Percentiles rank a stretch among this genome's conserved stretches.
phyloP scores from a whole-genome alignment of 2,329 filamentous ascomycete species.

The Fusarium decemcellulare region DNA sequence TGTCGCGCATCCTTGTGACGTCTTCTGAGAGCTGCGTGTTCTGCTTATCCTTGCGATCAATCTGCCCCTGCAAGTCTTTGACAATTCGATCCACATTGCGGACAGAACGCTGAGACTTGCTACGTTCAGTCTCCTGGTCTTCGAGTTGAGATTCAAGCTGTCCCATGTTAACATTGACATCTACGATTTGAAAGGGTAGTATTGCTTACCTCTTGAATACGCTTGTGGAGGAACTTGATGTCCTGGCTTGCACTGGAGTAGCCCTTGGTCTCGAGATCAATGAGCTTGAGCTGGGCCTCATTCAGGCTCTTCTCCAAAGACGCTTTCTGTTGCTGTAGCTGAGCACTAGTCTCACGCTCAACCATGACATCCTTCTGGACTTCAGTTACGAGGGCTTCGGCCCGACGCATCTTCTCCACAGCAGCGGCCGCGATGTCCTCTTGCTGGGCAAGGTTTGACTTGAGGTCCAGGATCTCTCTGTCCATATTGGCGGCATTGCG shows the following conservation, averaged over 20 bases:
- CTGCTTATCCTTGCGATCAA: slow-evolving; percentile 93
- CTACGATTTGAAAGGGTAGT: neutral
- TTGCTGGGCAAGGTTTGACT: slow-evolving; percentile 89
- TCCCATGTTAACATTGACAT: slow-evolving; percentile 35
- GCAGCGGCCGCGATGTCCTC: slow-evolving; percentile 93
- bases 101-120: slow-evolving; percentile 86
- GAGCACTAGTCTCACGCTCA: slow-evolving; percentile 85
- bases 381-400: slow-evolving; percentile 88
- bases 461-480: slow-evolving; percentile 90
- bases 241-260: slow-evolving; percentile 96
- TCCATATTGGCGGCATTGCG: slow-evolving; percentile 92
- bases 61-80: slow-evolving; percentile 91
- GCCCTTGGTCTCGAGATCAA: slow-evolving; percentile 97
- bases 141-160: slow-evolving; percentile 92
- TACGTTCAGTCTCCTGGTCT: slow-evolving; percentile 82
- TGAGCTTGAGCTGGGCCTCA: slow-evolving; percentile 88
- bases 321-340: slow-evolving; percentile 91
- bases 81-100: slow-evolving; percentile 95
- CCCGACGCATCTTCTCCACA: slow-evolving; percentile 96
- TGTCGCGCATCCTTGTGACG: slow-evolving; percentile 87
- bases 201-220: slow-evolving; percentile 89
- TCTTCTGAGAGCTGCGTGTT: slow-evolving; percentile 87
- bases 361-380: slow-evolving; percentile 92
- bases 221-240: slow-evolving; percentile 93
- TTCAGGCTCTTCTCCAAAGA: slow-evolving; percentile 90